Evolutionary conservation across 768 basidiomycete genomes (phyloP), one percentile per base, ranked within the genome.

Genomic region (Macrolepiota dolichaula): DNA sequence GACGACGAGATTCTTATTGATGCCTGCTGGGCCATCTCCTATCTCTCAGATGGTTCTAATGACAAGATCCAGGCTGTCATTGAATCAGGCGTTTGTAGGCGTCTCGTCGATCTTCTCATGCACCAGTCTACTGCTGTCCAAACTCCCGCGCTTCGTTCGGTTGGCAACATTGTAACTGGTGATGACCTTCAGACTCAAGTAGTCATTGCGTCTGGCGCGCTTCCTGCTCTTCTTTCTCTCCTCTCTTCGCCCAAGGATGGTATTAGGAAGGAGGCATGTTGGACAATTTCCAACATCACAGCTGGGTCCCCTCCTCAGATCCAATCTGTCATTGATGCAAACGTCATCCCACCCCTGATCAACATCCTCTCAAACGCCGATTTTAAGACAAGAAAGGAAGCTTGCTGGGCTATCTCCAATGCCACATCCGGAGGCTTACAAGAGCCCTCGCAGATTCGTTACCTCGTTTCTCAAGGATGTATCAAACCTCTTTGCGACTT

Each of bases 41-140:
- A 99, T 77, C 88, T 99, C 40, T 98, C 96, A 1, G 97, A 99
- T 73, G 97, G 97, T 52, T 92, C 95, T 36, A 97, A 97, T 71
- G 97, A 99, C 80, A 99, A 99, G 81, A 99, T 99, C 62, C 97
- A 99, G 74, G 97, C 97, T 35, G 97, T 99, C 60, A 98, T 99
- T 68, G 96, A 98, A 76, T 93, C 92, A 19, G 97, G 96, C 32
- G 96, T 99, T 51, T 97, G 96, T 78, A 86, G 97, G 73, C 88
- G 97, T 68, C 86, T 99, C 63, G 97, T 99, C 36, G 97, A 99
- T 71, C 83, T 99, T 47, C 87, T 99, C 65, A 94, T 98, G 92
- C 91, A 94, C 69, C 89, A 83, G 64, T 94, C 93, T 25, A 87
- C 96, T 35, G 95, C 96, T 1, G 97, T 99, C 24, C 97, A 99